Conservation (phyloP, 2,329 filamentous ascomycete species). For the Leptographium radiaticola region DNA sequence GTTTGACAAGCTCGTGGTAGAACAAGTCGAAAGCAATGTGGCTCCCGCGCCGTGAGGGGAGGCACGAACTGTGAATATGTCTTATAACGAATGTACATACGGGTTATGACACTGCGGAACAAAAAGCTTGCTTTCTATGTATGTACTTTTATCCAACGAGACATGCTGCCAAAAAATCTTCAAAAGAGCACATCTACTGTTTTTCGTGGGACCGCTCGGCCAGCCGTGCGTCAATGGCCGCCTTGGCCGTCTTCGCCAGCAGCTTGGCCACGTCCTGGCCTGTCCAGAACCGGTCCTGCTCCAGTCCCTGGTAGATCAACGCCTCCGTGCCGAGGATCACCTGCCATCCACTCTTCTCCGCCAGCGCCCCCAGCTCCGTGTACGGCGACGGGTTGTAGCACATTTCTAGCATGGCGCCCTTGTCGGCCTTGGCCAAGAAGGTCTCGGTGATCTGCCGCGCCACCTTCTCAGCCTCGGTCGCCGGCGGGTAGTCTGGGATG, state of each 20-base stretch:
- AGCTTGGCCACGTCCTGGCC: constrained; percentile 44
- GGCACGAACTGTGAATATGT: too few relatives aligned
- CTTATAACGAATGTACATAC: too few relatives aligned
- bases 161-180: too few relatives aligned
- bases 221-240: constrained; percentile 31
- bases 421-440: constrained; percentile 19
- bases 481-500: constrained; percentile 64
- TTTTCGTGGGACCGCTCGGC: constrained; percentile 11
- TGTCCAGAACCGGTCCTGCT: constrained; percentile 55
- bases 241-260: constrained; percentile 46
- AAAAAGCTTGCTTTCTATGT: too few relatives aligned
- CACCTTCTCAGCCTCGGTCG: constrained; percentile 48
- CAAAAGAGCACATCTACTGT: neutral
- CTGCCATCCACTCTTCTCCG: constrained; percentile 52
- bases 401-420: constrained; percentile 67
- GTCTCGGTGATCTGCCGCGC: constrained; percentile 26
- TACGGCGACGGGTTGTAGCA: constrained; percentile 66
- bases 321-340: constrained; percentile 66
- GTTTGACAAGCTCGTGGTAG: neutral
- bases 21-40: neutral
- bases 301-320: constrained; percentile 64
- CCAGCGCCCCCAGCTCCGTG: constrained; percentile 51
- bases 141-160: too few relatives aligned
- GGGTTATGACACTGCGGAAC: too few relatives aligned
- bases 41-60: too few relatives aligned